Conservation (phyloP, 2,329 filamentous ascomycete species). For the Diplodia scrobiculata region DNA sequence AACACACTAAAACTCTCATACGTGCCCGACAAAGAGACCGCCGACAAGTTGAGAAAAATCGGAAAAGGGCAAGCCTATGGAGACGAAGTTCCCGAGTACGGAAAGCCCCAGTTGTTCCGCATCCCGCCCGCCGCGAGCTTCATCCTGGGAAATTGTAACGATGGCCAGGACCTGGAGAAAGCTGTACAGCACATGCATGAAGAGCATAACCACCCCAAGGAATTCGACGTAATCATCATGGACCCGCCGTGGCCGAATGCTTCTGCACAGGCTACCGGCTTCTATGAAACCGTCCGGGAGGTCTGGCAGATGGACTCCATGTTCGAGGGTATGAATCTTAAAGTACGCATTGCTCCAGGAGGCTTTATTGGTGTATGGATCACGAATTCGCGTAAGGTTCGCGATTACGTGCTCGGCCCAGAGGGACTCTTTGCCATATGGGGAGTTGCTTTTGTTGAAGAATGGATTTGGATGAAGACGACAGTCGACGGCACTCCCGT, state of each 20-base stretch:
- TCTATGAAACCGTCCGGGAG: slow-evolving; percentile 55
- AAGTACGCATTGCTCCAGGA: slow-evolving; percentile 43
- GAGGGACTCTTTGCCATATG: slow-evolving; percentile 66
- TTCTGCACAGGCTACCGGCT: slow-evolving; percentile 65
- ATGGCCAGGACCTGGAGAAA: slow-evolving; percentile 40
- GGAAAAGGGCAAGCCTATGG: background rate
- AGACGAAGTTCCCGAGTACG: background rate
- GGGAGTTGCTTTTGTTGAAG: slow-evolving; percentile 65
- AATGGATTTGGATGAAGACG: slow-evolving; percentile 80
- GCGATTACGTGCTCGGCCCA: slow-evolving; percentile 58
- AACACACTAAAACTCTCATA: background rate
- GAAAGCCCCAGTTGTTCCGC: slow-evolving; percentile 38
- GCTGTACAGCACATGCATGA: slow-evolving; percentile 44
- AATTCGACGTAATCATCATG: slow-evolving; percentile 69
- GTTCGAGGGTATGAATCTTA: slow-evolving; percentile 51
- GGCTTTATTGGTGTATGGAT: slow-evolving; percentile 71
- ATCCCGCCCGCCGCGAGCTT: slow-evolving; percentile 55
- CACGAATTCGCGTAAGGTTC: slow-evolving; percentile 67
- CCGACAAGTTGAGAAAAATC: background rate
- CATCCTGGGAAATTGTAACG: slow-evolving; percentile 45
- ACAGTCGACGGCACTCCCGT: slow-evolving; percentile 67
- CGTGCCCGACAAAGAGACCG: background rate
- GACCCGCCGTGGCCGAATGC: slow-evolving; percentile 83
- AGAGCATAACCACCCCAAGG: slow-evolving; percentile 48
- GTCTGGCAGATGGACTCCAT: slow-evolving; percentile 52